A percentile compares a stretch with the other conserved stretches of the same genome.
phyloP scores from a whole-genome alignment of 176 grass and related monocot species.

The Carex scoparia region DNA sequence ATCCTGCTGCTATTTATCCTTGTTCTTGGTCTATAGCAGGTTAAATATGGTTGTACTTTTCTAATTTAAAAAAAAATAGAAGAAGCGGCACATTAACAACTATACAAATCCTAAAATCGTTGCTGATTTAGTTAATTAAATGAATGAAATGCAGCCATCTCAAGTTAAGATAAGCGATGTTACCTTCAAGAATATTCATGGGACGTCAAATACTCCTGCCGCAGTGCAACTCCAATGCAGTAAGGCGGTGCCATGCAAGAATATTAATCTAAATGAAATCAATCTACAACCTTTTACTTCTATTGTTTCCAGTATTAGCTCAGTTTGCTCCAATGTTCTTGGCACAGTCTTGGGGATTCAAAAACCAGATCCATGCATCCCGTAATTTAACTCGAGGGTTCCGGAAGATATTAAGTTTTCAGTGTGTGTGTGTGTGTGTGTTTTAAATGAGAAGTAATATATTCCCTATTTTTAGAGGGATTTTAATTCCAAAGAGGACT shows the following conservation, averaged over 20 bases:
- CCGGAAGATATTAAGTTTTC: not conserved
- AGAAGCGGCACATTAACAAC: no score
- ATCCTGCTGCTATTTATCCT: no score
- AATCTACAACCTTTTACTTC: slow-evolving; percentile 10
- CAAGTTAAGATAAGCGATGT: slow-evolving; percentile 20
- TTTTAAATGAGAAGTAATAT: not conserved
- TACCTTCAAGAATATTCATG: slow-evolving; percentile 15
- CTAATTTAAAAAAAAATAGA: no score
- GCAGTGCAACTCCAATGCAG: slow-evolving; percentile 15
- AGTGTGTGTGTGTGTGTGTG: no score
- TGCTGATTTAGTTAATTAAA: not conserved
- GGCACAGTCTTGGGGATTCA: not conserved
- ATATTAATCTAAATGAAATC: slow-evolving; percentile 17
- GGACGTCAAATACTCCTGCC: slow-evolving; percentile 5
- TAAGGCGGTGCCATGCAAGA: slow-evolving; percentile 20
- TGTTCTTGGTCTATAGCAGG: no score
- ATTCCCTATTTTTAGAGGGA: not conserved
- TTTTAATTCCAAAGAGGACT: not conserved
- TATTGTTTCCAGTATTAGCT: not conserved
- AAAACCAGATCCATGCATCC: slow-evolving; percentile 5
- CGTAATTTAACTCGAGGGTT: not conserved
- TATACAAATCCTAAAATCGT: not conserved
- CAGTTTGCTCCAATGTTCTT: slow-evolving; percentile 6
- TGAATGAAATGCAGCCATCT: slow-evolving; percentile 24
- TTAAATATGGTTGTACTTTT: no score